Evolutionary conservation across 2,329 filamentous ascomycete genomes (phyloP), one percentile per base, ranked within the genome.

Genomic region (Paraphoma chrysanthemicola): DNA sequence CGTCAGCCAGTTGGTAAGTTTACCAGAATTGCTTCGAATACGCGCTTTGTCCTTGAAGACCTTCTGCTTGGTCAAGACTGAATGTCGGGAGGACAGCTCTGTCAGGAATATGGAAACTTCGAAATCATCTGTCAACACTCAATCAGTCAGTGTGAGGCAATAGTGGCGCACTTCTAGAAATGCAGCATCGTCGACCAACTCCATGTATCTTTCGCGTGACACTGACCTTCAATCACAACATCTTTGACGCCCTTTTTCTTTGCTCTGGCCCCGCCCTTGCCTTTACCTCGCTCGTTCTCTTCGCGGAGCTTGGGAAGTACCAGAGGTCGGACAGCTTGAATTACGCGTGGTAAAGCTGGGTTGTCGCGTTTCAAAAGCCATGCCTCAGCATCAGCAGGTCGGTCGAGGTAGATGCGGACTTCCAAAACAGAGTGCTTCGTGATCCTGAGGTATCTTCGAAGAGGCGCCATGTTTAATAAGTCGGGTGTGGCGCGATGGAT

Each of bases 361-460:
- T 93, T 83, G 62, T 88, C 87, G 36, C 90, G 84, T 68, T 90
- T 90, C 63, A 97, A 85, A 16, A 99, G 86, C 88, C 96, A 97
- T 71, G 89, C 88, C 63, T 92, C 86, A 23, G 88, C 87, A 58
- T 97, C 87, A 11, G 90, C 87, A 0, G 95, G 95, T 68, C 94
- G 93, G 63, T 98, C 94, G 45, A 97, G 87, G 77, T 98, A 98
- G 66, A 99, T 95, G 63, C 93, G 93, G 63, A 92, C 93, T 83
- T 99, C 95, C n/a, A 99, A 85, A 31, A 97, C 93, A 4, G 94
- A 97, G 77, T 92, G 91, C 73, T 94, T 93, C 53, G 91, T 94
- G 67, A 98, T 96, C 50, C 94, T 88, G 53, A 98, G 84, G 75
- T 98, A 97, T 68, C 93, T 87, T 56, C 93, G 88, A 46, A 97